Evolutionary conservation across 805 yeast genomes (phyloP), one percentile per base, ranked within the genome.

Genomic region (Jamesozyma lodderae): DNA sequence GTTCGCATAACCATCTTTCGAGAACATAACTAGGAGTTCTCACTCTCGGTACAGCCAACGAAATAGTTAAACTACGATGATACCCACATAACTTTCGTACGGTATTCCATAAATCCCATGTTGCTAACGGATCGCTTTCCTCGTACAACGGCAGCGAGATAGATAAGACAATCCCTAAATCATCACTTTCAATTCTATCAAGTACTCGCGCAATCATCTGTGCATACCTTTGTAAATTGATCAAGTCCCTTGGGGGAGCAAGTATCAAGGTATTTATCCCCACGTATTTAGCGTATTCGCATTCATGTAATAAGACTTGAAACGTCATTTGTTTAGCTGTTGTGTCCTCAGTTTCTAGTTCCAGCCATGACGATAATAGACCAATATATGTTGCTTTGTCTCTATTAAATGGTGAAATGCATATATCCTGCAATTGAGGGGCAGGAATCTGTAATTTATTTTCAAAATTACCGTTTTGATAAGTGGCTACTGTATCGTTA

Each of bases 71-170:
- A 17, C 74, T 69, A 2, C 58, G 43, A 35, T 77, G 67, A 48
- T 78, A 76, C 39, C 69, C 68, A 47, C 80, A 74, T 26, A 71
- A 60, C 4, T 68, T 63, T 18, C 86, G 61, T 3, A 81, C 70
- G 1, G 81, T 67, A 46, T 79, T 75, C 88, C 88, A 81, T 47
- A 77, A 68, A 38, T 78, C 83, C 88, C 88, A 81, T 2, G 81
- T 76, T 3, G 79, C 74, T 23, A 79, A 55, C 7, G 67, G 60
- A 48, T 72, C 77, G 14, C 64, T 46, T 34, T 72, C 77, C 41
- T 73, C 77, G 41, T 67, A 71, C 13, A 72, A 60, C 6, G 75
- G 71, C 48, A 68, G 38, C 23, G 81, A 70, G 2, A 69, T 66
- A 2, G 78, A 69, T 8, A 68, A 60, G 37, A 58, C 60, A n/a